Base-by-base conservation (phyloP, 140 eudicot species). In the Senecio squalidus region DNA sequence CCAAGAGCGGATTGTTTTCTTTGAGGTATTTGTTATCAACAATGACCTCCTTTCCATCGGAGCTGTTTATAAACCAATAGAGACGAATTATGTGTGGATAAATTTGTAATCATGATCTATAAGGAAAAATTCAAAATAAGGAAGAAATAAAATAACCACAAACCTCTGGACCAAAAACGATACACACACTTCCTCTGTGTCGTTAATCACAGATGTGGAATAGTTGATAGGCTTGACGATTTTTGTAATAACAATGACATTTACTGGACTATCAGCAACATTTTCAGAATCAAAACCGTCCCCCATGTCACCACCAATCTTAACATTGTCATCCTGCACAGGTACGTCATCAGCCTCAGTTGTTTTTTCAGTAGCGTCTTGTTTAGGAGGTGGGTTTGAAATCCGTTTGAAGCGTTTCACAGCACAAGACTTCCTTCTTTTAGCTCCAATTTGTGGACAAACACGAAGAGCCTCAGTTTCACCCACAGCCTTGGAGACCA, bases 21-120 rank as follows among this genome's bases (percentile, higher is more conserved):
- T 82, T 85, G 72, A 89, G 91, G 36, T 72, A 89, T 44, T 85
- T 80, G 80, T 89, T 89, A 51, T 82, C 89, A 24, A 89, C 95
- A 56, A 77, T 70, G 16, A 82, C 86, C 72, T 82, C 90, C 57
- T 59, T 76, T 43, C 93, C 97, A 64, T 89, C 93, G 34, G 97
- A 70, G 73, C 97, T 89, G 79, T 11, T 70, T 29, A 70, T 36
- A 38, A 40, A 44, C 22, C 69, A 65, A 31, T 52, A 62, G 60
- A 38, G 51, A 15, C 11, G 51, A 31, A 34, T 26, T 62, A 53
- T n/a, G 6, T 24, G 49, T 52, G 21, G 11, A 53, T 24, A 11
- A 58, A 58, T 17, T n/a, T n/a, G 16, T 13, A 60, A 48, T 28
- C 11, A 49, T n/a, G 20, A 8, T 16, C 4, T 6, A 47, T 45